Evolutionary conservation across 208 protist species (phyloP).

Genomic region (Tritrichomonas foetus): DNA sequence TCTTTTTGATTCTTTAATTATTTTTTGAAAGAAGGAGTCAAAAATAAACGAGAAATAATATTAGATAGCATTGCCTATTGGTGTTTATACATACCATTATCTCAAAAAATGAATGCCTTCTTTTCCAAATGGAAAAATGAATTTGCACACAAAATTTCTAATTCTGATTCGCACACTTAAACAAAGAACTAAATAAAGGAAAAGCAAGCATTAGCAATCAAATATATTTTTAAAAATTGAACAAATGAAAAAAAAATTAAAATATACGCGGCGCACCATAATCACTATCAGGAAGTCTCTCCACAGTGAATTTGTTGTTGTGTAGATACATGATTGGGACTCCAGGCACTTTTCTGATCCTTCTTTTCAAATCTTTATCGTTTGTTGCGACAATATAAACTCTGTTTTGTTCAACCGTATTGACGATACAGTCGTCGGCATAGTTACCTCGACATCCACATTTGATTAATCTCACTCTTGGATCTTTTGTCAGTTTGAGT

Average conservation of each 20-base stretch:
- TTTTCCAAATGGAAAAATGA: too few species aligned
- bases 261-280: not conserved
- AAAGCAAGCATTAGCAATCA: too few species aligned
- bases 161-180: too few species aligned
- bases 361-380: conserved; percentile 89
- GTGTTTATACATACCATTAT: too few species aligned
- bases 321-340: conserved; percentile 96
- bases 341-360: conserved; percentile 88
- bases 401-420: conserved; percentile 71
- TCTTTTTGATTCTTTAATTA: too few species aligned
- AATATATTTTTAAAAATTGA: too few species aligned
- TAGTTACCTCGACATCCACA: conserved; percentile 91
- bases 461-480: conserved; percentile 85
- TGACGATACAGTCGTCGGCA: conserved; percentile 97
- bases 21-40: too few species aligned
- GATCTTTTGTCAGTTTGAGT: conserved; percentile 85
- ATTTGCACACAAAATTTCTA: too few species aligned
- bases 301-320: conserved; percentile 88
- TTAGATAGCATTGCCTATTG: too few species aligned
- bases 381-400: conserved; percentile 77
- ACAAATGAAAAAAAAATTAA: not conserved
- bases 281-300: conserved; percentile 81
- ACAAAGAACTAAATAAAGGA: too few species aligned
- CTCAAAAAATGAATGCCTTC: too few species aligned
- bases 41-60: too few species aligned